A percentile compares a stretch with the other conserved stretches of the same genome.
phyloP scores from a whole-genome alignment of 352 stramenopile genomes.

The Pythium dissotocum region DNA sequence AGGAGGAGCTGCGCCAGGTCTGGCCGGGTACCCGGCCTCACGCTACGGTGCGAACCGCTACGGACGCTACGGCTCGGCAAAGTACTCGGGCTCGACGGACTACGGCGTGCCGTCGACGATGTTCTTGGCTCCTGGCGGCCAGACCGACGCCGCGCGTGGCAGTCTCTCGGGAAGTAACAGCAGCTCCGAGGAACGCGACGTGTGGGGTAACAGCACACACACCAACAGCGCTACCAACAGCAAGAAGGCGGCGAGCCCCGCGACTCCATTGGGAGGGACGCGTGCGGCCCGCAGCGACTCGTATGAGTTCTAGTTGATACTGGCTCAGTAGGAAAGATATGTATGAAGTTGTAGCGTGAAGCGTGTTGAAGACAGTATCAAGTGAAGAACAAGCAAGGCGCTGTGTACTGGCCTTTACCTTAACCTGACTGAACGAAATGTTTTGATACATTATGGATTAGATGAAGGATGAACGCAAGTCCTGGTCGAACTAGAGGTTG shows the following conservation, averaged over 20 bases:
- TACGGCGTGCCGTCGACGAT: neutral
- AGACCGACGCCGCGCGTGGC: neutral
- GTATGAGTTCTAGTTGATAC: neutral
- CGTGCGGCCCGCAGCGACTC: neutral
- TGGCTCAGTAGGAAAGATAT: too few species aligned
- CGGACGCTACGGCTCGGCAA: neutral
- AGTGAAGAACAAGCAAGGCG: too few species aligned
- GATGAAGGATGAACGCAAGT: too few species aligned
- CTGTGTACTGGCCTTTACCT: too few species aligned
- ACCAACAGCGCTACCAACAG: neutral
- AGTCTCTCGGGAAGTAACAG: neutral
- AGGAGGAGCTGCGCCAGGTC: too few species aligned
- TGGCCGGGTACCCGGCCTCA: neutral
- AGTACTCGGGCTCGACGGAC: neutral
- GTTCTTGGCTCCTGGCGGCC: neutral
- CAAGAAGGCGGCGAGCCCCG: neutral
- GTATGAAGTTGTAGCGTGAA: too few species aligned
- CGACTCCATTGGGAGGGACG: neutral
- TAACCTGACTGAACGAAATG: too few species aligned
- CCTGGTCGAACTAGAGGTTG: neutral
- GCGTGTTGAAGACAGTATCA: conserved; percentile 15
- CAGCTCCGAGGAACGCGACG: neutral
- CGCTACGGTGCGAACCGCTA: neutral
- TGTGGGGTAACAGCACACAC: neutral
- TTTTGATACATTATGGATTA: too few species aligned